A percentile compares a stretch with the other conserved stretches of the same genome.
These are phyloP conservation scores for Debaryomyces sp. DNA, from an alignment of 1,139 yeast genomes.

Conservation along the genomic window DNA sequence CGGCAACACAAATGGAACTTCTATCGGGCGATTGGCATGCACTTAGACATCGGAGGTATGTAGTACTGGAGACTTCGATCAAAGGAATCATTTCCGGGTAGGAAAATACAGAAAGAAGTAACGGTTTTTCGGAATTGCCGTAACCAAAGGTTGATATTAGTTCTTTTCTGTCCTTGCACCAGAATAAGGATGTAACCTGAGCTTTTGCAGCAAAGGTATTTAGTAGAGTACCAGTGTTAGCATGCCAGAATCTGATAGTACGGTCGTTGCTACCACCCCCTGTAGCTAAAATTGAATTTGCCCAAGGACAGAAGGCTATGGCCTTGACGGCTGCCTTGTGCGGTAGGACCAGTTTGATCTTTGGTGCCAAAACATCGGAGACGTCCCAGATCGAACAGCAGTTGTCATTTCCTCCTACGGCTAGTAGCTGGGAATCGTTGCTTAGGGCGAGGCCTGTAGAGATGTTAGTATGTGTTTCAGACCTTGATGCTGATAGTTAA, in stretches of 20 bases:
- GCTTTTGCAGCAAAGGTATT: conserved; percentile 58
- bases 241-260: conserved; percentile 78
- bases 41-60: conserved; percentile 61
- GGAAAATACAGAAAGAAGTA: conserved; percentile 56
- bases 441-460: conserved; percentile 55
- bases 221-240: conserved; percentile 70
- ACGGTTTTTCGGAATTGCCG: conserved; percentile 52
- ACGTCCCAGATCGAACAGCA: conserved; percentile 71
- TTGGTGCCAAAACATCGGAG: conserved; percentile 39
- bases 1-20: conserved; percentile 65
- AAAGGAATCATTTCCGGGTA: conserved; percentile 64
- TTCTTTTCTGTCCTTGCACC: conserved; percentile 70
- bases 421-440: conserved; percentile 49
- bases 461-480: conserved; percentile 8
- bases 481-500: neutral
- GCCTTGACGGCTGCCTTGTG: conserved; percentile 49
- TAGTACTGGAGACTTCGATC: conserved; percentile 53
- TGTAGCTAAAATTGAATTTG: conserved; percentile 40
- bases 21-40: conserved; percentile 69
- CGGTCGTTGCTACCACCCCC: conserved; percentile 50
- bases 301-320: conserved; percentile 50
- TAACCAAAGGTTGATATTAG: conserved; percentile 82
- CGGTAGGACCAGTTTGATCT: conserved; percentile 46
- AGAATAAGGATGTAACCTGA: conserved; percentile 76
- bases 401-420: conserved; percentile 78